Evolutionary conservation across 192 early-diverging fungal genomes (phyloP), one percentile per base, ranked within the genome.

Genomic region (Coemansia sp.): DNA sequence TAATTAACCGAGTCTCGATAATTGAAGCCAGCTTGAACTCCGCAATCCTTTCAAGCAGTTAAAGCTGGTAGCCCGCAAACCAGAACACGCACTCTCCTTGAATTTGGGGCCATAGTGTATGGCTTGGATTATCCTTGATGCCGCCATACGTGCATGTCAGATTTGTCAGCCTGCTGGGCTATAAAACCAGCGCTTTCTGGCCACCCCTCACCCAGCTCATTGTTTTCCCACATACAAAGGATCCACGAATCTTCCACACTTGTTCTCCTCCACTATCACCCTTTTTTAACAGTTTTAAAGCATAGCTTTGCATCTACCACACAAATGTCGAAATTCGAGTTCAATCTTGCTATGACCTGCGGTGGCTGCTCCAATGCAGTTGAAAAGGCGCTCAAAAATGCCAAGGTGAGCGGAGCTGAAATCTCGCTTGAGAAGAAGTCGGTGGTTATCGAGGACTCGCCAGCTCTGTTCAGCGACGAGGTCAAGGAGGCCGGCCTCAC

Each of bases 331-430:
- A 62, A 35, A 18, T 68, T 57, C 32, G 23, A 61, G 29, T 68
- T 55, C 45, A 19, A 37, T 2, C 62, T 70, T 20, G 20, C 1
- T 11, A 70, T 70, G 68, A 24, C 14, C 48, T 70, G 68, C 20
- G 56, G 55, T 16, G 68, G 68, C 11, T 70, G 68, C 62, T 62
- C 68, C 12, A 56, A 62, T 2, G 68, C 68, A 1, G 56, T 70
- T 19, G 57, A n/a, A 2, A 57, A 23, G n/a, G 68, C 68, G 16
- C 54, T 70, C 32, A n/a, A 19, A n/a, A 59, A 51, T n/a, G 56
- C 61, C 16, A 2, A 11, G 8, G 53, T 54, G 19, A 29, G 13
- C 29, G 5, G 35, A 4, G 12, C 18, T 12, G 53, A 54, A n/a
- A 32, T 54, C 16, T 26, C 53, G 26, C 23, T 54, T 7, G n/a